Percentiles rank a stretch among this genome's conserved stretches.
Evolutionary conservation across 2,329 filamentous ascomycete species (phyloP).

Genomic region (Colletotrichum sp.): DNA sequence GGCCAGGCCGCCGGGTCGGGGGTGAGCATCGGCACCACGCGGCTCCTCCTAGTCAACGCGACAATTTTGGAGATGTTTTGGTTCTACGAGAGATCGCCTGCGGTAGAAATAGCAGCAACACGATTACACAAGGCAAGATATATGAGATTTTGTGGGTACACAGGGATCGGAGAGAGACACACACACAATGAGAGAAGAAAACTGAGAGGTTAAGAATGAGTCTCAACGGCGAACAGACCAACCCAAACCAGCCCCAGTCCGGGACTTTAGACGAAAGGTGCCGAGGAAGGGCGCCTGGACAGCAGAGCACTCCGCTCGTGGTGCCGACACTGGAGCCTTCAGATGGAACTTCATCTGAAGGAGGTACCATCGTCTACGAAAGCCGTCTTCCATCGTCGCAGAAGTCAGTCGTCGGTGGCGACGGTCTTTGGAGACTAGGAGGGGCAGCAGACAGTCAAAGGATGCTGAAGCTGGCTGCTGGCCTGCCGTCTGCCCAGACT

Average conservation of each 20-base stretch:
- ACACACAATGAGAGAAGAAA: neutral
- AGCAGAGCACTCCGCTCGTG: neutral
- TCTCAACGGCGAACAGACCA: neutral
- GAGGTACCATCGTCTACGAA: neutral
- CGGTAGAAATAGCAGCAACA: neutral
- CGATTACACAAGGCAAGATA: neutral
- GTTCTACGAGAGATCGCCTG: neutral
- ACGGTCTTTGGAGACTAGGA: neutral
- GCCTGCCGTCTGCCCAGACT: neutral
- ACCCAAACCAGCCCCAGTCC: neutral
- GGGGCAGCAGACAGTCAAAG: neutral
- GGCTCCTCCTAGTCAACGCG: neutral
- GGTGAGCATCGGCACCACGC: neutral
- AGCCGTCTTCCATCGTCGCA: neutral
- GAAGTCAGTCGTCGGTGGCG: neutral
- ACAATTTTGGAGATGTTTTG: neutral
- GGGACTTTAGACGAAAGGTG: neutral
- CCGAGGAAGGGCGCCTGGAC: neutral
- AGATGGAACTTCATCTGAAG: neutral
- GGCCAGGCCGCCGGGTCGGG: neutral
- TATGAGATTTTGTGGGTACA: neutral
- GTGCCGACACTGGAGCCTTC: neutral
- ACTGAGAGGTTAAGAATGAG: neutral
- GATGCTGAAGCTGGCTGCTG: neutral
- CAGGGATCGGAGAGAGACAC: neutral